Base-by-base conservation (phyloP, 352 stramenopile species). In the Phytophthora macrochlamydospora region DNA sequence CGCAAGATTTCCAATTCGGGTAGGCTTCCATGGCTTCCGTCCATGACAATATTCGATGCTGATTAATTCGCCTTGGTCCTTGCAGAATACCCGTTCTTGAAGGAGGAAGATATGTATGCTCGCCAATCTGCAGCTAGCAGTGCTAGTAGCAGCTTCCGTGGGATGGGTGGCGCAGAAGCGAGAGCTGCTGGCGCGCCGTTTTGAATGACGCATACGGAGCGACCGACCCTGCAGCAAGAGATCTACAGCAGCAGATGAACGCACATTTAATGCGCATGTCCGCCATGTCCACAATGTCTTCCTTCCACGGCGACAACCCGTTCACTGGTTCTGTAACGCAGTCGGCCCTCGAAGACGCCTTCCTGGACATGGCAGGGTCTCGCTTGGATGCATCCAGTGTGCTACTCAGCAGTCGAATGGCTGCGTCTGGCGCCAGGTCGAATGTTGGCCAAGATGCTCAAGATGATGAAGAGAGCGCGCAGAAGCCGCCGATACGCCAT, bases 351-450 rank as follows among this genome's bases (percentile, higher is more conserved):
- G 87, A 92, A 73, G 87, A 95, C 8, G 87, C 87, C 8, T 94
- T 95, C 50, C 67, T 95, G 30, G 87, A 95, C 50, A 91, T 95
- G 82, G 86, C 87, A 2, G 86, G 86, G 18, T 94, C 86, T 0
- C 81, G 83, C 2, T 67, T 94, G 37, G 86, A 94, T 40, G 69
- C 82, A 38, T 92, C 86, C 11, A 92, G 81, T 64, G 81, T 94
- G 46, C 62, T 94, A 5, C 63, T 93, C 44, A 77, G 72, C 28
- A 92, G 79, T 54, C 81, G 81, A 9, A 85, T 84, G 55, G 69
- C 77, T 7, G 45, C 53, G 49, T 46, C 65, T 33, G 51, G 42
- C 28, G 63, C 54, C n/a, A 1, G 69, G 71, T 24, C 28, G 71
- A 54, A 42, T 29, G 43, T 68, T 14, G 67, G 76, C 5, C 67